Evolutionary conservation across 2,329 filamentous ascomycete genomes (phyloP).

Genomic region (Cladosporium velox): DNA sequence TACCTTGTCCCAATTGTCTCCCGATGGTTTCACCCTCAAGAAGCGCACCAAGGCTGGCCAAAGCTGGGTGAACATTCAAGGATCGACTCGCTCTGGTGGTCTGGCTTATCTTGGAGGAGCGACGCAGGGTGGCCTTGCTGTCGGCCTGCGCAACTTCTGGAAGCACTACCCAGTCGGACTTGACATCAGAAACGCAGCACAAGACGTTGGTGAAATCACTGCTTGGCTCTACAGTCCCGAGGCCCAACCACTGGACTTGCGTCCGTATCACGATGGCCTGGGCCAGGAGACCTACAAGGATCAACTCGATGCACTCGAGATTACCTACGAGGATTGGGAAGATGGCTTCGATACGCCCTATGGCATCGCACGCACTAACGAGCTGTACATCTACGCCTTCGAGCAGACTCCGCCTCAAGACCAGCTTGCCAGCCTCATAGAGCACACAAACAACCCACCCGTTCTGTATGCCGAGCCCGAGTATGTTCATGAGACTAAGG

Average conservation of each 20-base stretch:
- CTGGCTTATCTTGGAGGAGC: slow-evolving; percentile 62
- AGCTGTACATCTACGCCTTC: slow-evolving; percentile 55
- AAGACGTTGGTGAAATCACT: slow-evolving; percentile 55
- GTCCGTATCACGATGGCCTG: slow-evolving; percentile 61
- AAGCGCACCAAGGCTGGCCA: slow-evolving; percentile 61
- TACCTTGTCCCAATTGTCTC: slow-evolving; percentile 57
- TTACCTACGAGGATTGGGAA: slow-evolving; percentile 67
- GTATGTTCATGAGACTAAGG: slow-evolving; percentile 55
- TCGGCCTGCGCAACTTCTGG: slow-evolving; percentile 64
- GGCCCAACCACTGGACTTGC: slow-evolving; percentile 57
- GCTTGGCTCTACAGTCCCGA: slow-evolving; percentile 63
- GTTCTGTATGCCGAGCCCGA: slow-evolving; percentile 52
- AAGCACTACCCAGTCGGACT: slow-evolving; percentile 62
- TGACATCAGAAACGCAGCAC: slow-evolving; percentile 55
- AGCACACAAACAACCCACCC: slow-evolving; percentile 55
- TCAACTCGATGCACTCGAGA: slow-evolving; percentile 61
- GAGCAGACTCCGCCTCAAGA: slow-evolving; percentile 55
- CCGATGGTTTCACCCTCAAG: slow-evolving; percentile 62
- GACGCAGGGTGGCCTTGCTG: slow-evolving; percentile 58
- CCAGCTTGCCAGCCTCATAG: slow-evolving; percentile 47
- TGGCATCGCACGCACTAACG: slow-evolving; percentile 60
- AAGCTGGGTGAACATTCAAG: slow-evolving; percentile 61
- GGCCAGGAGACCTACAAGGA: slow-evolving; percentile 58
- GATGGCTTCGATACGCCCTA: slow-evolving; percentile 57
- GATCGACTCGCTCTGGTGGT: slow-evolving; percentile 57